Base-by-base conservation (phyloP, 345 rosid genomes). In the Salix brachista region DNA sequence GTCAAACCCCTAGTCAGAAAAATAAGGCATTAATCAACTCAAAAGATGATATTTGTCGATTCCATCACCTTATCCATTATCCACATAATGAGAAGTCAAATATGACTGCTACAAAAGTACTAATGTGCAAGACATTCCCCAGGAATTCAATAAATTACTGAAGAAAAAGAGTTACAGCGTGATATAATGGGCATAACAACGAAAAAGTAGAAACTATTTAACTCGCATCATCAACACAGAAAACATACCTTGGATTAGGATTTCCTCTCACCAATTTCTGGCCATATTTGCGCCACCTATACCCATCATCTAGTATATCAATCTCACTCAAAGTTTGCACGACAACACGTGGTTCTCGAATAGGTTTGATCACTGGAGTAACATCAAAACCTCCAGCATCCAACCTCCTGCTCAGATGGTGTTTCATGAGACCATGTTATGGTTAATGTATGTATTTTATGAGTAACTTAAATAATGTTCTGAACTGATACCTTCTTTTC, bases 261-360 rank as follows among this genome's bases (percentile, higher is more conserved):
- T 96, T 96, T 78, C 97, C 98, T 75, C 97, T 86, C 54, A 96
- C 99, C 79, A 96, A 97, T 87, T 96, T 96, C 88, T 96, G 99
- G 77, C 98, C 99, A 88, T 96, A 96, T 83, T 96, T 96, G 89
- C 99, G 97, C 99, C 99, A 96, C 56, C 96, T 84, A 75, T 96
- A 96, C 73, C 99, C 99, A 83, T 96, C 99, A 83, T 94, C 99
- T 69, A 96, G 84, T 86, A 96, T 90, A 85, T 96, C 99, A 78
- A 96, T 95, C 85, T 96, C 99, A 79, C 99, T 96, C 73, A 91
- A 72, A 71, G 99, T 96, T 81, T 96, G 99, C 82, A 96, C 99
- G 74, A 96, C 98, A 73, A 96, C 98, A 6, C 98, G 98, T 64
- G 99, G 95, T 83, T 96, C 99, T 67, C 97, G 91, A 70, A 96